Evolutionary conservation across 2,329 filamentous ascomycete species (phyloP).

Genomic region (Pseudogymnoascus sp.): DNA sequence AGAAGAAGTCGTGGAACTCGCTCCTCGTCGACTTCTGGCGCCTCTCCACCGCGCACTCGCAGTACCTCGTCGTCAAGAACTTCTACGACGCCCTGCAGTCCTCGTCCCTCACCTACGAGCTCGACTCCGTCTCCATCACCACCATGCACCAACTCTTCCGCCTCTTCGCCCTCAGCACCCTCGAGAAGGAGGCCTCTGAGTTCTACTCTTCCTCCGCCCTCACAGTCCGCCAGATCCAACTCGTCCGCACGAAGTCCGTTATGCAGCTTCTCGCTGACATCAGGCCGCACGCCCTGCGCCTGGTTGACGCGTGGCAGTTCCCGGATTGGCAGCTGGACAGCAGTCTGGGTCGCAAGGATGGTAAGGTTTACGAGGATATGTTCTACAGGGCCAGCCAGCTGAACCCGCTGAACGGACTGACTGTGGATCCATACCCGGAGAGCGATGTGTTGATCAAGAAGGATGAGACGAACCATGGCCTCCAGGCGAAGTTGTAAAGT

Average conservation of each 20-base stretch:
- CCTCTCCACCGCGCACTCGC: constrained; percentile 64
- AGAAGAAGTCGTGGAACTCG: constrained; percentile 71
- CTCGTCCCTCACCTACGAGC: constrained; percentile 39
- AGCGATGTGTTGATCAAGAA: constrained; percentile 53
- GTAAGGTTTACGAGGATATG: constrained; percentile 70
- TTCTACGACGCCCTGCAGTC: constrained; percentile 63
- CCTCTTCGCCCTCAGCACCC: constrained; percentile 55
- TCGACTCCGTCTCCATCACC: constrained; percentile 48
- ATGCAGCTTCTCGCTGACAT: constrained; percentile 64
- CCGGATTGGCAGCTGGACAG: constrained; percentile 72
- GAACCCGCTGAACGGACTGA: constrained; percentile 65
- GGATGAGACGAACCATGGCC: constrained; percentile 36
- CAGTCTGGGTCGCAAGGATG: constrained; percentile 60
- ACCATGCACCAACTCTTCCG: constrained; percentile 60
- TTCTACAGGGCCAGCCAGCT: constrained; percentile 63
- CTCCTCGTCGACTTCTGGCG: constrained; percentile 72
- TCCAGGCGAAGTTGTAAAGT: constrained; percentile 42
- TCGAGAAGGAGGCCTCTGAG: constrained; percentile 61
- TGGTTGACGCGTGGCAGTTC: constrained; percentile 70
- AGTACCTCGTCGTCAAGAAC: constrained; percentile 72
- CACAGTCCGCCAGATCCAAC: constrained; percentile 63
- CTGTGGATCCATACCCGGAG: constrained; percentile 64
- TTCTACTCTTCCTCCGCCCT: constrained; percentile 64
- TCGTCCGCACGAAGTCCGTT: constrained; percentile 58
- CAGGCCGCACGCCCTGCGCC: constrained; percentile 60